phyloP scores from a whole-genome alignment of 2,329 filamentous ascomycete genomes.

The Davidsoniella eucalypti region DNA sequence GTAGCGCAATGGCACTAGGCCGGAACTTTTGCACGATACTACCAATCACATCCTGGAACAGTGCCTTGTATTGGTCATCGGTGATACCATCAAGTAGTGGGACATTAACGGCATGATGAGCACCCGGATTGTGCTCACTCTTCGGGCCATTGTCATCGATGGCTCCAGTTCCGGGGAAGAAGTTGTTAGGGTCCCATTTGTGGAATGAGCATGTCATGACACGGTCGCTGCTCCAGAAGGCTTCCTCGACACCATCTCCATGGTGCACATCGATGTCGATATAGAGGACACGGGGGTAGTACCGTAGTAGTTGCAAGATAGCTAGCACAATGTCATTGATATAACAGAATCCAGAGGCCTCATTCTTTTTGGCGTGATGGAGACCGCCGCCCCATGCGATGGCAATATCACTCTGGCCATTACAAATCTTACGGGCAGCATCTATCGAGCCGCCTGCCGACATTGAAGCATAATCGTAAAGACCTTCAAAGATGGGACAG shows the following conservation, averaged over 20 bases:
- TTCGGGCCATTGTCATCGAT: conserved; percentile 72
- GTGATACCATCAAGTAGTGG: conserved; percentile 83
- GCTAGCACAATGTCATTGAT: conserved; percentile 96
- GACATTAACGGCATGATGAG: conserved; percentile 80
- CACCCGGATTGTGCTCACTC: conserved; percentile 69
- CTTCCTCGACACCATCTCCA: conserved; percentile 79
- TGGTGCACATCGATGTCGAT: conserved; percentile 92
- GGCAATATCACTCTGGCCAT: conserved; percentile 80
- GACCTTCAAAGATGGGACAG: conserved; percentile 88
- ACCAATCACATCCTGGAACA: conserved; percentile 71
- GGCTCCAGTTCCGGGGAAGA: conserved; percentile 84
- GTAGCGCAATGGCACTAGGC: conserved; percentile 81
- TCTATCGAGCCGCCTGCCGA: conserved; percentile 84
- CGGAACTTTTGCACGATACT: conserved; percentile 67
- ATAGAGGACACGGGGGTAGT: conserved; percentile 75
- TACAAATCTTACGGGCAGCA: conserved; percentile 75
- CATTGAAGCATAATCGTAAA: conserved; percentile 88
- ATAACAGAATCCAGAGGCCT: conserved; percentile 94
- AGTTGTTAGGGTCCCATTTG: conserved; percentile 72
- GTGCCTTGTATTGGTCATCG: conserved; percentile 69
- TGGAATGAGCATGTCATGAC: conserved; percentile 93
- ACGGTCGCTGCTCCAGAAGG: conserved; percentile 75
- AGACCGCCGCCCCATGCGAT: conserved; percentile 96
- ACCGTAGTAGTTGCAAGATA: conserved; percentile 71
- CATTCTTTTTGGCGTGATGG: conserved; percentile 87